phyloP scores from a whole-genome alignment of 345 rosid genomes.

The Bruguiera gymnorhiza region DNA sequence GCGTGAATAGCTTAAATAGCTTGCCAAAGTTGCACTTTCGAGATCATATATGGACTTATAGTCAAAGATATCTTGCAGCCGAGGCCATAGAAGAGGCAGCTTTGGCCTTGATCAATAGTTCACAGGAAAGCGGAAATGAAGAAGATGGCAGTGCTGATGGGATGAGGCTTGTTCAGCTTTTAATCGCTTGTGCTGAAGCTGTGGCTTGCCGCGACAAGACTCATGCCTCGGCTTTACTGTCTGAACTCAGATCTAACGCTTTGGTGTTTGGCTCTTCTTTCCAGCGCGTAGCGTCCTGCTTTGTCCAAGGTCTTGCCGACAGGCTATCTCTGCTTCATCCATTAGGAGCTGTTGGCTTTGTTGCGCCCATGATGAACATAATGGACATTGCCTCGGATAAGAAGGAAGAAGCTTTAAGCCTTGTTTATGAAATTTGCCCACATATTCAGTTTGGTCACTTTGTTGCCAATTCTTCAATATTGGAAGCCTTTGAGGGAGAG shows the following conservation, averaged over 20 bases:
- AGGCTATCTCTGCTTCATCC: conserved; percentile 50
- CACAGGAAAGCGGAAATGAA: conserved; percentile 13
- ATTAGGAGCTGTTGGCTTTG: conserved; percentile 31
- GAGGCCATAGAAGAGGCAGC: conserved; percentile 53
- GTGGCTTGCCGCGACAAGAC: conserved; percentile 65
- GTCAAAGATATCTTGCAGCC: conserved; percentile 34
- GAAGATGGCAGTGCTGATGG: conserved; percentile 41
- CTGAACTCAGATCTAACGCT: conserved; percentile 48
- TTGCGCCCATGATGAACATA: conserved; percentile 31
- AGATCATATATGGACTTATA: conserved; percentile 46
- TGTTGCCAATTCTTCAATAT: conserved; percentile 47
- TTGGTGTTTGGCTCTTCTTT: conserved; percentile 57
- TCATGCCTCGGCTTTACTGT: conserved; percentile 45
- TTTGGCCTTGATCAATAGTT: conserved; percentile 14
- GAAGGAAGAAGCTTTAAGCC: conserved; percentile 52
- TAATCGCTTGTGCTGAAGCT: conserved; percentile 62
- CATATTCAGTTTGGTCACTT: conserved; percentile 59
- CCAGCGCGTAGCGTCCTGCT: conserved; percentile 69
- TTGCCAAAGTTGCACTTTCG: conserved; percentile 35
- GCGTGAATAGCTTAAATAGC: conserved; percentile 32
- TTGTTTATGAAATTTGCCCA: conserved; percentile 61
- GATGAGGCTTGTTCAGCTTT: conserved; percentile 53
- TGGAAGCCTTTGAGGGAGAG: conserved; percentile 89
- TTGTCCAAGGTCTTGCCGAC: conserved; percentile 56
- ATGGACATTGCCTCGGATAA: conserved; percentile 38